phyloP scores from a whole-genome alignment of 2,329 filamentous ascomycete species.

The Diplodia corticola region DNA sequence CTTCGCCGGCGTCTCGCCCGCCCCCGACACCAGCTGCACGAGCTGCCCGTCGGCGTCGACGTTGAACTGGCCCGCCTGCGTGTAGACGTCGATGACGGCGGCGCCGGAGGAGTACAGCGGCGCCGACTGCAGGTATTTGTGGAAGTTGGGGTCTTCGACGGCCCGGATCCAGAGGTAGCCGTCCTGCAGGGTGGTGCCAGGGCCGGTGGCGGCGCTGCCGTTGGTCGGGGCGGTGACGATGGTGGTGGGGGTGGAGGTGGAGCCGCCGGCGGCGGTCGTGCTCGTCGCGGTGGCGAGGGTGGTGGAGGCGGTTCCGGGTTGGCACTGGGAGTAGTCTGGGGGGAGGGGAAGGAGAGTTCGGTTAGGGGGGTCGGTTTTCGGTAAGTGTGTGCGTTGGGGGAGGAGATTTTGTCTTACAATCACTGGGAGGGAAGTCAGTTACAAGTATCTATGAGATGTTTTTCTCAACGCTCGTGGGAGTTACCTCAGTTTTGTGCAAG shows the following conservation, averaged over 20 bases:
- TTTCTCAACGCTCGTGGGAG: background rate
- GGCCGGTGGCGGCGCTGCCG: constrained; percentile 34
- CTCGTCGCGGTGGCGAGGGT: constrained; percentile 23
- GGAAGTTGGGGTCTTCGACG: constrained; percentile 58
- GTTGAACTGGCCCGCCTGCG: constrained; percentile 60
- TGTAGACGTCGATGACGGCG: constrained; percentile 54
- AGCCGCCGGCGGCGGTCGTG: constrained; percentile 25
- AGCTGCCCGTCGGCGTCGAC: constrained; percentile 56
- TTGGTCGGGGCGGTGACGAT: constrained; percentile 28
- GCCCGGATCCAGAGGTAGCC: constrained; percentile 61
- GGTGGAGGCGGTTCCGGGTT: constrained; percentile 34
- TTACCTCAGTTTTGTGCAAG: background rate
- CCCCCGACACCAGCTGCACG: constrained; percentile 54
- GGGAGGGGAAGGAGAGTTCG: background rate
- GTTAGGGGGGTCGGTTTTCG: constrained; percentile 21
- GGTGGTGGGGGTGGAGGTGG: constrained; percentile 24
- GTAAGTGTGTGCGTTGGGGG: too few species aligned
- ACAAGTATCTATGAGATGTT: background rate
- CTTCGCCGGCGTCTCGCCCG: constrained; percentile 45
- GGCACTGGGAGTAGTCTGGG: constrained; percentile 42
- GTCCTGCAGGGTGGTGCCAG: constrained; percentile 49
- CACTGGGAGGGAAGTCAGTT: background rate
- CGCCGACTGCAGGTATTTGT: constrained; percentile 43
- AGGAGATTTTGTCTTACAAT: background rate
- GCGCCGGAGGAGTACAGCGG: constrained; percentile 45